These are phyloP conservation scores for Cyberlindnera americana DNA, from an alignment of 805 yeast genomes.

Conservation along the genomic window DNA sequence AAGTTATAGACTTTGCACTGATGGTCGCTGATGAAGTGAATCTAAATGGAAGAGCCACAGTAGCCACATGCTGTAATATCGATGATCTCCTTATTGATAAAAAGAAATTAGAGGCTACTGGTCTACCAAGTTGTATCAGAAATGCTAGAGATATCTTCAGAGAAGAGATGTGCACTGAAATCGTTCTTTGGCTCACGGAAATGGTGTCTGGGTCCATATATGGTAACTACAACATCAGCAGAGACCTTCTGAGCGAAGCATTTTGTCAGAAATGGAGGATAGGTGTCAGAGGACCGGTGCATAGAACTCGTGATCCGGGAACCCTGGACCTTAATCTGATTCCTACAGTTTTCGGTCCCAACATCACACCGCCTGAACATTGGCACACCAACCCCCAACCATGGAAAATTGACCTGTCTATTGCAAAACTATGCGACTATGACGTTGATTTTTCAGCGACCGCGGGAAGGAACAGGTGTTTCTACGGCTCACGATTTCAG, in stretches of 20 bases:
- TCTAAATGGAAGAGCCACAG: slow-evolving; percentile 63
- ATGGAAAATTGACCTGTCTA: slow-evolving; percentile 45
- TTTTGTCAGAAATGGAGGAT: slow-evolving; percentile 59
- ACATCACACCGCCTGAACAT: slow-evolving; percentile 16
- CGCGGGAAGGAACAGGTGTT: background rate
- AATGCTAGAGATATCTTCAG: slow-evolving; percentile 67
- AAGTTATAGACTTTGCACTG: slow-evolving; percentile 59
- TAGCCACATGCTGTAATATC: slow-evolving; percentile 53
- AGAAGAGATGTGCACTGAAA: slow-evolving; percentile 77
- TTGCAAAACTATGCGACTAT: slow-evolving; percentile 48
- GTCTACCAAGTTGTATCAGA: slow-evolving; percentile 62
- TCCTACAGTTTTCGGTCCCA: slow-evolving; percentile 11
- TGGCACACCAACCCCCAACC: slow-evolving; percentile 39
- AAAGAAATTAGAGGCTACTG: slow-evolving; percentile 54
- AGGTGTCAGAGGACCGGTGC: slow-evolving; percentile 50
- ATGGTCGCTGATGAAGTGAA: slow-evolving; percentile 70
- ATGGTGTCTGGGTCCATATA: slow-evolving; percentile 52
- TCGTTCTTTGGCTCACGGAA: slow-evolving; percentile 61
- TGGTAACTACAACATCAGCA: slow-evolving; percentile 43
- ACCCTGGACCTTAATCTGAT: slow-evolving; percentile 16
- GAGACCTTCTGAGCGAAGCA: slow-evolving; percentile 52
- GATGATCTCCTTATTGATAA: slow-evolving; percentile 50
- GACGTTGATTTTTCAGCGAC: slow-evolving; percentile 16
- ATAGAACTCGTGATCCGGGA: too few relatives aligned
- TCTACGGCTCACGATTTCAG: slow-evolving; percentile 41